phyloP scores from a whole-genome alignment of 1,139 yeast species.

The Lodderomyces pseudojiufengensis region DNA sequence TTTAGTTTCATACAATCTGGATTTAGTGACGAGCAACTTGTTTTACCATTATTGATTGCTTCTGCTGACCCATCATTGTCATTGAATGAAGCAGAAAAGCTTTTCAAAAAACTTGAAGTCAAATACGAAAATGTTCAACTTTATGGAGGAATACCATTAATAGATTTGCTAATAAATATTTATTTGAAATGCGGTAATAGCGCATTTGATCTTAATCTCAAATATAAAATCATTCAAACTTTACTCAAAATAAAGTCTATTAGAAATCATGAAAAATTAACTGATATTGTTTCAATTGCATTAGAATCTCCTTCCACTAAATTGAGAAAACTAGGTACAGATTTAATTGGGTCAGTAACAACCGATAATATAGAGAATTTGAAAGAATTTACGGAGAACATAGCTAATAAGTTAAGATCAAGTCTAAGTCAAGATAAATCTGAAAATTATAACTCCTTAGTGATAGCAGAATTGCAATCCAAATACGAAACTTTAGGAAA shows the following conservation, averaged over 20 bases:
- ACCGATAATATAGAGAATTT: constrained; percentile 19
- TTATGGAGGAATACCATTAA: constrained; percentile 20
- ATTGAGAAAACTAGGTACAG: constrained; percentile 50
- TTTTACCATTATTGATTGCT: constrained; percentile 57
- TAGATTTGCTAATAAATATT: constrained; percentile 41
- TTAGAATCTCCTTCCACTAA: constrained; percentile 49
- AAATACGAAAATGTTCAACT: constrained; percentile 45
- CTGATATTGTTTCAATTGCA: constrained; percentile 51
- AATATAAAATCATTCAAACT: constrained; percentile 54
- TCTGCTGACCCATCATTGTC: constrained; percentile 56
- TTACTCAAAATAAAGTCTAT: constrained; percentile 53
- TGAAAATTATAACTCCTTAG: not conserved
- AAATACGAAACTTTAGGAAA: constrained; percentile 80
- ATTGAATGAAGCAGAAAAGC: constrained; percentile 51
- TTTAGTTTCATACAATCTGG: constrained; percentile 36
- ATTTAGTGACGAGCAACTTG: constrained; percentile 32
- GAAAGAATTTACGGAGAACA: constrained; percentile 31
- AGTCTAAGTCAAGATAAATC: constrained; percentile 15
- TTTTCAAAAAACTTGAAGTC: constrained; percentile 47
- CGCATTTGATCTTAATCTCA: constrained; percentile 54
- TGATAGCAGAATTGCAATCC: constrained; percentile 23
- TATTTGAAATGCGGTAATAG: constrained; percentile 46
- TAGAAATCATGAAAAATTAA: constrained; percentile 33
- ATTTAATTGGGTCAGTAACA: constrained; percentile 47
- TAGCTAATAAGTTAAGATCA: constrained; percentile 51